A percentile compares a stretch with the other conserved stretches of the same genome.
phyloP scores from a whole-genome alignment of 2,329 filamentous ascomycete genomes.

The Fusarium veterinarium region DNA sequence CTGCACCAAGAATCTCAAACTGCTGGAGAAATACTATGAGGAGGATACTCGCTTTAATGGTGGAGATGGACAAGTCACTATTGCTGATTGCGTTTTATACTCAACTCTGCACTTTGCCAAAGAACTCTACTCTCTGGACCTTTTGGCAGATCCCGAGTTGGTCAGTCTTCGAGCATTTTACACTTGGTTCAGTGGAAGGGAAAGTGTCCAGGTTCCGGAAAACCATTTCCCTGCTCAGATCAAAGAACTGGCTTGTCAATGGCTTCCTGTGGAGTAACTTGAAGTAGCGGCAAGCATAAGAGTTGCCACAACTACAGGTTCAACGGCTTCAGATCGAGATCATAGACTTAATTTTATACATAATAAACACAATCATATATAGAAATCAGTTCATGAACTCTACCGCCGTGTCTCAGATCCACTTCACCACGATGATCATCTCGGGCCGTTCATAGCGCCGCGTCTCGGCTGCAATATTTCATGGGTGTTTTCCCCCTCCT shows the following conservation, averaged over 20 bases:
- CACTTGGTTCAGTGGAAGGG: constrained; percentile 9
- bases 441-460: not conserved
- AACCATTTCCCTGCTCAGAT: constrained; percentile 18
- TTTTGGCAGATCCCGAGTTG: constrained; percentile 8
- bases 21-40: constrained; percentile 22
- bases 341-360: not conserved
- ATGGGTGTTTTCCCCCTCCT: not conserved
- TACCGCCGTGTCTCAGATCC: not conserved
- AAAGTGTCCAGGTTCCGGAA: constrained; percentile 13
- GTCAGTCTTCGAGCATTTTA: constrained; percentile 17
- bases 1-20: constrained; percentile 10
- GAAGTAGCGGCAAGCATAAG: not conserved
- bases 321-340: not conserved
- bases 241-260: constrained; percentile 21
- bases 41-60: not conserved
- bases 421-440: not conserved
- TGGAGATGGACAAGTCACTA: not conserved
- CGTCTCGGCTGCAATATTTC: not conserved
- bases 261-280: constrained; percentile 19
- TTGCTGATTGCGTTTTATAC: constrained; percentile 36
- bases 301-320: rapidly evolving
- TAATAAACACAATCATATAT: not conserved
- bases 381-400: not conserved
- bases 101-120: constrained; percentile 30
- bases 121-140: constrained; percentile 16